Base-by-base conservation (phyloP, 1,139 yeast species). In the Saccharomycopsis hybrid region DNA sequence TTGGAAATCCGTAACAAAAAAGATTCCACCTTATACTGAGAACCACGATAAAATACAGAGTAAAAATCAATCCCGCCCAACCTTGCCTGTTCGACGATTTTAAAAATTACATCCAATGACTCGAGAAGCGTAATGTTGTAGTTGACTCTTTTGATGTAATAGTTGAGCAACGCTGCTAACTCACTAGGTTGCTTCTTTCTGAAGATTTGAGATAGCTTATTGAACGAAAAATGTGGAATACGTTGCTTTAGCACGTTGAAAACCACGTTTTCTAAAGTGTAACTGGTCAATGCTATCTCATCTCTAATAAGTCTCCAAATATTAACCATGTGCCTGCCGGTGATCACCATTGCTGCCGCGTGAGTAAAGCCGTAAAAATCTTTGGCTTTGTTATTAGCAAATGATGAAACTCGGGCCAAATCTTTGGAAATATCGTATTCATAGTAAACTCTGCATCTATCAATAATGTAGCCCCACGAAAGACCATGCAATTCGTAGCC, bases 11-110 rank as follows among this genome's bases (percentile, higher is more conserved):
- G 68, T 3, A 79, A 66, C 57, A 92, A 65, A 41, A 90, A 74
- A 0, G 97, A 85, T 61, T 92, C 98, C 2, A 92, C 96, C 61
- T 87, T 90, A 62, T 74, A 92, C 60, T 92, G 98, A 0, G 97
- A 89, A 0, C 98, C 98, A 54, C 98, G 69, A 50, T 87, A 83
- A 55, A 85, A 78, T 18, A 89, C 89, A 1, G 97, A 88, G 61
- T 82, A 77, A 63, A 89, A 92, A 59, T 92, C 97, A 41, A 92
- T 80, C 0, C 98, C 98, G 40, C 89, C 77, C 38, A 92, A 65
- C 44, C 96, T 72, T 0, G 97, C 88, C 63, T 87, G 86, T 58
- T 90, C 97, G 24, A 85, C 79, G 45, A 86, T 86, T 58, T 82
- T 74, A 5, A 82, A 72, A 1, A 92, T 72, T 3, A 87, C 62